These are phyloP conservation scores for Phytophthora europaea DNA, from an alignment of 352 stramenopile species.

Conservation along the genomic window DNA sequence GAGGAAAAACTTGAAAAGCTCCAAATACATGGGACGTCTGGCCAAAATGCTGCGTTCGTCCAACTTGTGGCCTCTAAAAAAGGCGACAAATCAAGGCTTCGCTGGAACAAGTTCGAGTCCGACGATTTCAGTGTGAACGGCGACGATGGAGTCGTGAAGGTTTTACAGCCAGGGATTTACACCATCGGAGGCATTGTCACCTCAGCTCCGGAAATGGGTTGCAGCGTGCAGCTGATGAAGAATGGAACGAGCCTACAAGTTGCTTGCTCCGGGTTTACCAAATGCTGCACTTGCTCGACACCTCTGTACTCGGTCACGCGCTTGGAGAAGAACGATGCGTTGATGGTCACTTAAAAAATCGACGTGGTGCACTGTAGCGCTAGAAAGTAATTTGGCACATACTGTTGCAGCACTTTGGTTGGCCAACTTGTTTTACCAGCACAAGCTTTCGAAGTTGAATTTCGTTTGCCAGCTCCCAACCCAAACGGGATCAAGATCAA, in stretches of 20 bases:
- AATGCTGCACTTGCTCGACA: background rate
- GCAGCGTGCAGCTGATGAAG: slow-evolving; percentile 1
- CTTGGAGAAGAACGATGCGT: background rate
- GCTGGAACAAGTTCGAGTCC: background rate
- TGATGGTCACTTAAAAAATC: background rate
- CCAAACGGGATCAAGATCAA: too few relatives aligned
- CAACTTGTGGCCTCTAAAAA: background rate
- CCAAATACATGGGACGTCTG: background rate
- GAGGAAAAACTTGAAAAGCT: background rate
- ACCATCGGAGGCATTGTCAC: background rate
- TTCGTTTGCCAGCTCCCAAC: too few relatives aligned
- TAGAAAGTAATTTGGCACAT: too few relatives aligned
- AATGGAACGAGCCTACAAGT: background rate
- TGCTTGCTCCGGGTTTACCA: background rate
- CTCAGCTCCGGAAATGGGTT: background rate
- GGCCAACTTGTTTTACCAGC: too few relatives aligned
- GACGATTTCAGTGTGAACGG: background rate
- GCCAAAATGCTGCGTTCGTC: background rate
- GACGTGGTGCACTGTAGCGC: too few relatives aligned
- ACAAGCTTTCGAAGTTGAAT: too few relatives aligned
- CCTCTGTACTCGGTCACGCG: background rate
- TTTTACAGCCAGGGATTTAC: background rate
- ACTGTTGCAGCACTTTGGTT: too few relatives aligned
- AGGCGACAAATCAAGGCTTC: background rate
- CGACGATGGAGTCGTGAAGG: background rate